Base-by-base conservation (phyloP, 2,329 filamentous ascomycete species). In the Pseudogymnoascus sp. region DNA sequence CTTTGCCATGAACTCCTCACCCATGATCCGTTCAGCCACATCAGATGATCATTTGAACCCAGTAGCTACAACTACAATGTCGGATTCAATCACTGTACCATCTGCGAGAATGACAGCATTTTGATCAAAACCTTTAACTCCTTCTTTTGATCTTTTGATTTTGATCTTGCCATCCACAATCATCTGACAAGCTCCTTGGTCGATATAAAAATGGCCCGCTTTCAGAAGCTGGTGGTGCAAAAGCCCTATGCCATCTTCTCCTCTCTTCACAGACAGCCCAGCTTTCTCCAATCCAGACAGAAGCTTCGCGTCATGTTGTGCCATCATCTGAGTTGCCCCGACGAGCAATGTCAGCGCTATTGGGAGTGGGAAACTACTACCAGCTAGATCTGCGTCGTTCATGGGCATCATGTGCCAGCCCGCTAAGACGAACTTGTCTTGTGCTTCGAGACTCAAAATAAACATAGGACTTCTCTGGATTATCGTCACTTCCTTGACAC, bases 401-500 rank as follows among this genome's bases (percentile, higher is more conserved):
- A 16, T 38, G 2, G 36, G 14, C 36, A 38, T 30, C 22, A 16
- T 25, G 5, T 55, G n/a, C 23, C 22, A 30, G 28, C 28, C 45
- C 14, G n/a, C 33, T 16, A 14, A 23, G 22, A 22, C n/a, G 3
- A 16, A 60, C 28, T 60, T 60, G 55, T 25, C 36, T 23, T 55
- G 45, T 65, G 36, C 12, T 60, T 41, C 60, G 55, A 59, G 7
- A 33, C 28, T 22, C 4, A 14, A 38, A 9, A 25, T 12, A 62
- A 79, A 82, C 2, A 80, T 83, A 2, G 76, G 76, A 7, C 74
- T 73, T 7, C 81, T 78, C 69, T 84, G 82, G 1, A 84, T 67
- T 76, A 84, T 80, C 3, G 80, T 81, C 2, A 83, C 79, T 19
- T 76, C 70, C 1, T 64, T 66, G 4, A 78, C 78, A 1, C 80